A percentile compares a stretch with the other conserved stretches of the same genome.
Conservation (phyloP, 176 grass and related monocot species). For the Zoysia pacifica region DNA sequence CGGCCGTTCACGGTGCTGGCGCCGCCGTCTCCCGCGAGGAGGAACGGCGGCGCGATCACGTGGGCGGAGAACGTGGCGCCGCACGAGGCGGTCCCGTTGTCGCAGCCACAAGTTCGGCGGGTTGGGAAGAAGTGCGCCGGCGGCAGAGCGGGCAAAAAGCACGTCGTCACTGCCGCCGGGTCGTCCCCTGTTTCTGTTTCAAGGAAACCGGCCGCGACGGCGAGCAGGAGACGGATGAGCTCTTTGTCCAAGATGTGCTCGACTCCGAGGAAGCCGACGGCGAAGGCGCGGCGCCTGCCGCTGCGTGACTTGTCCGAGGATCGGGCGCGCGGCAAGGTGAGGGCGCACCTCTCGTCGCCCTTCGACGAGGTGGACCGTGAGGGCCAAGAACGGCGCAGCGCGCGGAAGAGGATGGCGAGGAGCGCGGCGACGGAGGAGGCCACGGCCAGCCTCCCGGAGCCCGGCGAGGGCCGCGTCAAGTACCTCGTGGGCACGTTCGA, state of each 20-base stretch:
- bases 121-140: slow-evolving; percentile 33
- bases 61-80: slow-evolving; percentile 20
- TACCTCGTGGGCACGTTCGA: slow-evolving; percentile 66
- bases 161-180: too few relatives aligned
- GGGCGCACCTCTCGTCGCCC: background rate
- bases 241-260: slow-evolving; percentile 1
- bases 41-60: background rate
- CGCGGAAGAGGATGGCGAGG: slow-evolving; percentile 33
- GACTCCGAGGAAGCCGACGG: background rate
- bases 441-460: slow-evolving; percentile 55
- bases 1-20: slow-evolving; percentile 35
- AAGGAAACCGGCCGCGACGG: slow-evolving; percentile 19
- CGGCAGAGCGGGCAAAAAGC: background rate
- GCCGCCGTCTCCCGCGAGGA: slow-evolving; percentile 3
- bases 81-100: background rate
- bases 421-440: slow-evolving; percentile 42
- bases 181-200: background rate
- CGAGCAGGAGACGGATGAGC: background rate
- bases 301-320: slow-evolving; percentile 18
- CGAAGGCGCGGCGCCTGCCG: slow-evolving; percentile 21
- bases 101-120: slow-evolving; percentile 8
- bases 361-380: background rate
- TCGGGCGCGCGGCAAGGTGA: background rate
- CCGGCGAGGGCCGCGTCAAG: slow-evolving; percentile 65
- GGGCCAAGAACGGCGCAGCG: slow-evolving; percentile 1